Evolutionary conservation across 805 yeast species (phyloP).

Genomic region (Wickerhamiella azymoides): DNA sequence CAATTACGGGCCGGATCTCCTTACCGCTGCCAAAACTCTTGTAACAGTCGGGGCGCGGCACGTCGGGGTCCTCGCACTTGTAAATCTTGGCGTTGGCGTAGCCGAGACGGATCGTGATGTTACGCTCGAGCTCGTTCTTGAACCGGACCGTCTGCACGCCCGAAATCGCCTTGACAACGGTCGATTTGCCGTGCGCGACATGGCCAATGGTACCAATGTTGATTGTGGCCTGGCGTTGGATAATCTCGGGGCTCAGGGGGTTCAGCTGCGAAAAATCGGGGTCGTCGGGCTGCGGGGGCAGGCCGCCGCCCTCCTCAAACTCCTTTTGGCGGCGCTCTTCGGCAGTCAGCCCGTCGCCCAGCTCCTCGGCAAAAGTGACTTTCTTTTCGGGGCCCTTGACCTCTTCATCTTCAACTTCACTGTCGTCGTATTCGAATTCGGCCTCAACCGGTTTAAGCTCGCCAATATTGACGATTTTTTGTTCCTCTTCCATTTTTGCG

Average conservation of each 20-base stretch:
- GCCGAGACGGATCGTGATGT: conserved; percentile 95
- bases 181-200: conserved; percentile 89
- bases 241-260: conserved; percentile 87
- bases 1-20: conserved; percentile 88
- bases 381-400: conserved; percentile 33
- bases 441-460: conserved; percentile 32
- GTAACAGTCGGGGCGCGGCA: conserved; percentile 92
- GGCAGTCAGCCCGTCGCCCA: conserved; percentile 45
- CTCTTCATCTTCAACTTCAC: conserved; percentile 23
- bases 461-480: conserved; percentile 65
- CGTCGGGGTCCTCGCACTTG: conserved; percentile 69
- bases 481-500: conserved; percentile 35
- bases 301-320: conserved; percentile 96
- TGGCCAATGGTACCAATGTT: conserved; percentile 90
- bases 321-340: conserved; percentile 71
- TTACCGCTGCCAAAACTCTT: conserved; percentile 87
- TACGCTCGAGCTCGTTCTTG: conserved; percentile 97
- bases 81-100: conserved; percentile 98
- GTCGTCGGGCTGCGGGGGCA: conserved; percentile 88
- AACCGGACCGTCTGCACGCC: conserved; percentile 99
- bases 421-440: conserved; percentile 32
- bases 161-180: conserved; percentile 90
- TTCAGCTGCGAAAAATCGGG: conserved; percentile 73
- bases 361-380: conserved; percentile 56
- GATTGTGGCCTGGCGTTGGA: conserved; percentile 92